A percentile compares a stretch with the other conserved stretches of the same genome.
Conservation (phyloP, 495 filamentous ascomycete genomes). For the Penicillium canariense region DNA sequence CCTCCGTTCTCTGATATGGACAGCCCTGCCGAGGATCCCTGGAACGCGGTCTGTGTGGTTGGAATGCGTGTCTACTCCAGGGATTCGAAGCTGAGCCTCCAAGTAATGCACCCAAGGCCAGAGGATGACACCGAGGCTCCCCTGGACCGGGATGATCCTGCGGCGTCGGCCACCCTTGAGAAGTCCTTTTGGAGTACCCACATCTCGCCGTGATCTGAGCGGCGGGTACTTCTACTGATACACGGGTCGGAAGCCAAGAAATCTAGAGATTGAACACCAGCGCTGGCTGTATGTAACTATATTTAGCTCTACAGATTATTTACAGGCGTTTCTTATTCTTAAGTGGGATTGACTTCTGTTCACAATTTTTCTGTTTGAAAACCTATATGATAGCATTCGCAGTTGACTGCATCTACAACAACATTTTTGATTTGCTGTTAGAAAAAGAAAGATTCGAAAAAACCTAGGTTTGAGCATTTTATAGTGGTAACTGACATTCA, state of each 20-base stretch:
- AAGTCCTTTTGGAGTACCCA: constrained; percentile 20
- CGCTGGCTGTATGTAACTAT: background rate
- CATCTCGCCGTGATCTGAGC: background rate
- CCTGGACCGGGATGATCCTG: constrained; percentile 56
- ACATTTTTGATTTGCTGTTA: too few relatives aligned
- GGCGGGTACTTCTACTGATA: too few relatives aligned
- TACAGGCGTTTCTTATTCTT: too few relatives aligned
- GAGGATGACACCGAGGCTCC: constrained; percentile 48
- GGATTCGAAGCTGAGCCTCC: constrained; percentile 50
- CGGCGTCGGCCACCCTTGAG: constrained; percentile 38
- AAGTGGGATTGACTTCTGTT: too few relatives aligned
- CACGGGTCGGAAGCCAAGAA: too few relatives aligned
- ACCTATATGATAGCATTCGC: too few relatives aligned
- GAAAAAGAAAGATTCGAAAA: too few relatives aligned
- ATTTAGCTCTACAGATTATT: background rate
- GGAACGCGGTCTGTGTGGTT: constrained; percentile 83
- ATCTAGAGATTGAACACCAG: too few relatives aligned
- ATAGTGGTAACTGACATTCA: too few relatives aligned
- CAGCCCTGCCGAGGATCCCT: constrained; percentile 52
- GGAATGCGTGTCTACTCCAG: constrained; percentile 72
- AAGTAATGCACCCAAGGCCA: constrained; percentile 54
- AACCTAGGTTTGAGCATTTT: too few relatives aligned
- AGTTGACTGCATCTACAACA: too few relatives aligned
- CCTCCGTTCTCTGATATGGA: background rate
- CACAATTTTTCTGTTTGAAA: too few relatives aligned